These are phyloP conservation scores for Ambrosia trifida DNA, from an alignment of 129 eudicot genomes.

Conservation along the genomic window DNA sequence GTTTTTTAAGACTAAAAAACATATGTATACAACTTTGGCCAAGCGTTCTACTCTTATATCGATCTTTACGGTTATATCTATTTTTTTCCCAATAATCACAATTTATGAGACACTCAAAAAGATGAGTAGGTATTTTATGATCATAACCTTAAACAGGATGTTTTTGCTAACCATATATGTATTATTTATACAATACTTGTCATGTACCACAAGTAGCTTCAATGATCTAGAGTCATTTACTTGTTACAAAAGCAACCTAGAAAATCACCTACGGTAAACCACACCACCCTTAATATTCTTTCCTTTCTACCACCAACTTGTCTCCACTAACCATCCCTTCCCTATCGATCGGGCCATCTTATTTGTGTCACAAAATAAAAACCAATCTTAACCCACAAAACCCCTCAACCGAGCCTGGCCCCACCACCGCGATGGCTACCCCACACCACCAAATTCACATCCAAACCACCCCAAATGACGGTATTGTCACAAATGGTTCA, in stretches of 20 bases:
- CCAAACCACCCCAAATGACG: constrained; percentile 25
- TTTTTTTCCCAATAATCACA: too few relatives aligned
- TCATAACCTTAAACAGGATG: not conserved
- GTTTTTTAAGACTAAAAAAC: too few relatives aligned
- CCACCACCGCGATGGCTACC: constrained; percentile 27
- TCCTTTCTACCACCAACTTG: constrained; percentile 32
- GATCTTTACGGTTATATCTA: too few relatives aligned
- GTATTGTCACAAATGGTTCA: not conserved
- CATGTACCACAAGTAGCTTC: constrained; percentile 40
- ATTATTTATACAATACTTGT: constrained; percentile 28
- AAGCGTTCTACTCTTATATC: too few relatives aligned
- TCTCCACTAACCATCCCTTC: constrained; percentile 35
- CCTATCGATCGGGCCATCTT: constrained; percentile 20
- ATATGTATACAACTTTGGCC: too few relatives aligned
- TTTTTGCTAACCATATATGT: too few relatives aligned
- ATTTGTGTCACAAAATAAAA: constrained; percentile 14
- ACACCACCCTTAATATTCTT: constrained; percentile 35
- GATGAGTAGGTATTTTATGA: not conserved
- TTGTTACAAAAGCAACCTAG: constrained; percentile 25
- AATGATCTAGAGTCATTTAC: constrained; percentile 29
- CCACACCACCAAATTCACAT: constrained; percentile 33
- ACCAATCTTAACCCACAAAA: constrained; percentile 17
- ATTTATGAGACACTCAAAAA: too few relatives aligned
- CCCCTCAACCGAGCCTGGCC: not conserved
- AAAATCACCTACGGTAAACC: constrained; percentile 25